A percentile compares a stretch with the other conserved stretches of the same genome.
Evolutionary conservation across 73 alveolate genomes (phyloP).

Genomic region (Paramecium sexaurelia): DNA sequence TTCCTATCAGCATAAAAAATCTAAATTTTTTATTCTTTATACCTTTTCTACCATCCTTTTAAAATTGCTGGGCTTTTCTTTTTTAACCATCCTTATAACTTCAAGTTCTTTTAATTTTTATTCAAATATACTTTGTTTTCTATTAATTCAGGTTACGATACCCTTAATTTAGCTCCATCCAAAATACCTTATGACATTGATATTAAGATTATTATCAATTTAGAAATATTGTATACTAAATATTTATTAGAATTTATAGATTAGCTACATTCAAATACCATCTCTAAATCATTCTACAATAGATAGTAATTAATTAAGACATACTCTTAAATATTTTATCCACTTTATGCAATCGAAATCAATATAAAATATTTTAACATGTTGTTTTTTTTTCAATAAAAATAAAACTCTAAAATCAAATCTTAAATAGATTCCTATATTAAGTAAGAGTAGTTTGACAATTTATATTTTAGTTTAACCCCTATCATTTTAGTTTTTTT

Average conservation of each 20-base stretch:
- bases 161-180: neutral
- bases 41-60: neutral
- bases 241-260: neutral
- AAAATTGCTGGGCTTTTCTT: neutral
- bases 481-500: no score
- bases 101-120: neutral
- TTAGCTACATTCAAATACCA: no score
- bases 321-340: no score
- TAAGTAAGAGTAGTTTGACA: no score
- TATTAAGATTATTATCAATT: neutral
- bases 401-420: no score
- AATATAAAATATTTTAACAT: no score
- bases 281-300: no score
- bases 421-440: no score
- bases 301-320: no score
- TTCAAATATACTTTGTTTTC: neutral
- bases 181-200: neutral
- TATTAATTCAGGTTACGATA: neutral
- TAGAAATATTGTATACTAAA: neutral
- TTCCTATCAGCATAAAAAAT: neutral
- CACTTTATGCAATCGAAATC: no score
- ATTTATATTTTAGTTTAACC: no score
- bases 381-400: no score
- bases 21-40: neutral
- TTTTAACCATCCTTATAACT: neutral